phyloP scores from a whole-genome alignment of 176 grass and related monocot species.

The Poa pratensis region DNA sequence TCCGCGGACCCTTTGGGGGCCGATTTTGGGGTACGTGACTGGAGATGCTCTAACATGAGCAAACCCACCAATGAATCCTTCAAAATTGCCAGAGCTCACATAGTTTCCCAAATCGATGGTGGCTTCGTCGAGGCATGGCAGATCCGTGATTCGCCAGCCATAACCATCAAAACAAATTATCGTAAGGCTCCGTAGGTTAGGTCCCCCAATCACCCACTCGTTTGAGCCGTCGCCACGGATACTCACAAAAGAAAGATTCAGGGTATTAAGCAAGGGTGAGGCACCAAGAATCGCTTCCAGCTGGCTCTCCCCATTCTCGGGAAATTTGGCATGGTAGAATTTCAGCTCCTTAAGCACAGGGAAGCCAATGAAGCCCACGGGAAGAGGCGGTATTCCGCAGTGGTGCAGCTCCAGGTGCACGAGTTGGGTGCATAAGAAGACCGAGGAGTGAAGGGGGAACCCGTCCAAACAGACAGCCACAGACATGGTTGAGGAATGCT shows the following conservation, averaged over 20 bases:
- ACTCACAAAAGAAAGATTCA: neutral
- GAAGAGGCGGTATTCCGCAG: neutral
- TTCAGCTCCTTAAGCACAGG: neutral
- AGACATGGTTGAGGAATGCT: no score
- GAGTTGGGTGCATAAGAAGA: conserved; percentile 27
- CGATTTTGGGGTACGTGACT: no score
- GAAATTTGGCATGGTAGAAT: neutral
- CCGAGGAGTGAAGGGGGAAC: neutral
- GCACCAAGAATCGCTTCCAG: neutral
- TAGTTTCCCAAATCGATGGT: neutral
- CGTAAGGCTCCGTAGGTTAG: neutral
- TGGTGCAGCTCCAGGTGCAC: neutral
- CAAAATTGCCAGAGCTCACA: neutral
- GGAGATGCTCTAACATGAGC: no score
- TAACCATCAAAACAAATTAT: neutral
- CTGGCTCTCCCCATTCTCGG: neutral
- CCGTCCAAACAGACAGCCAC: no score
- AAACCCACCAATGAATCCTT: neutral
- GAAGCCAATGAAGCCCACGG: neutral
- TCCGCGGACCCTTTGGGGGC: no score
- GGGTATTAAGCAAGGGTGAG: conserved; percentile 13
- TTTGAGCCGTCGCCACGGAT: neutral
- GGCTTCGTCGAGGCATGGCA: neutral
- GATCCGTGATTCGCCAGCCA: neutral
- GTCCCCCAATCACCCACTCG: conserved; percentile 8